Evolutionary conservation across 2,329 filamentous ascomycete species (phyloP), one percentile per base, ranked within the genome.

Genomic region (Arachnomyces sp.): DNA sequence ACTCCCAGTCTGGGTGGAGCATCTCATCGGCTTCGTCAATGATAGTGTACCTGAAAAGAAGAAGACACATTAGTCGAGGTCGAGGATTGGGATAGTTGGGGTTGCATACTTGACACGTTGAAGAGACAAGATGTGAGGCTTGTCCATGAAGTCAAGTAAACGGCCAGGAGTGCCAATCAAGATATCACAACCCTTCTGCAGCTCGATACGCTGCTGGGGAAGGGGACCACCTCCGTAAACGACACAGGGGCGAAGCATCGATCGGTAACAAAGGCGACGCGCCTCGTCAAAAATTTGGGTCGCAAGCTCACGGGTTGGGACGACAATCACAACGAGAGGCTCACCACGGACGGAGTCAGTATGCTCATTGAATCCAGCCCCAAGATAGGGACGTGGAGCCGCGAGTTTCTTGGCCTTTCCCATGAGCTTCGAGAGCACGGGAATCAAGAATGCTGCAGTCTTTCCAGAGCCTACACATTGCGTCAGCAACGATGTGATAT

Each of bases 21-120:
- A 98, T 81, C 67, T 98, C 90, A 56, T 98, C 92, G 0, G 92
- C 92, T 58, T 98, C 92, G 44, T 96, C 92, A 46, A 98, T 81
- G 48, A 96, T 77, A 49, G 77, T 79, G 61, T 71, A 79, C 45
- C 72, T 75, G 38, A 47, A 28, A 30, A 43, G 38, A 28, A 44
- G 45, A 17, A 52, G 39, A n/a, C 42, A 44, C 31, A 50, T 25
- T 12, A 49, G 30, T 17, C 13, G 11, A 14, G 38, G 16, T 4
- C 9, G 16, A n/a, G 36, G 28, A 9, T 14, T 11, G 7, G n/a
- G 12, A 17, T 39, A 7, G 43, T n/a, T n/a, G 31, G 28, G 2
- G 34, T 38, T 31, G 32, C 49, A 43, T 81, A 92, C 64, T 81
- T 82, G 45, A 95, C 73, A 31, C 90, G 84, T 15, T 73, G 72